Percentiles rank a stretch among this genome's conserved stretches.
Conservation (phyloP, 164 flowering plant genomes). For the Euptelea pleiosperma region DNA sequence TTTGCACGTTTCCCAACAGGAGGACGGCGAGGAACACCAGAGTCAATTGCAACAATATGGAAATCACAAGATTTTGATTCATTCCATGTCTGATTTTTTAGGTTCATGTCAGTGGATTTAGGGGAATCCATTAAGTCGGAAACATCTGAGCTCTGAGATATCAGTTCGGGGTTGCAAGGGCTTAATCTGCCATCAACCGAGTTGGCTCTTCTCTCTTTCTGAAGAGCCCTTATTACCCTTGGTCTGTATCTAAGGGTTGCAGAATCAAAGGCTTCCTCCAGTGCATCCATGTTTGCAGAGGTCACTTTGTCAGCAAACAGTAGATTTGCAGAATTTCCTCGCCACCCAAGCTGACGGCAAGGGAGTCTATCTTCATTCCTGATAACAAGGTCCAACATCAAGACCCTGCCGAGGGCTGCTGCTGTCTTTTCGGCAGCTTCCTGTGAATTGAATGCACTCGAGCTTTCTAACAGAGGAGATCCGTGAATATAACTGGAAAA, state of each 20-base stretch:
- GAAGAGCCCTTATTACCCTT: conserved; percentile 54
- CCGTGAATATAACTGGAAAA: conserved; percentile 89
- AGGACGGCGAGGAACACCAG: conserved; percentile 97
- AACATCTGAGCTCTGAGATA: conserved; percentile 56
- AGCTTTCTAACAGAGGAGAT: conserved; percentile 77
- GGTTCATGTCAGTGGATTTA: conserved; percentile 31
- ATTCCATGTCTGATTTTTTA: conserved; percentile 31
- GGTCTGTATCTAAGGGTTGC: conserved; percentile 54
- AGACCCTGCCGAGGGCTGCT: conserved; percentile 82
- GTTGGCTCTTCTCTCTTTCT: conserved; percentile 77
- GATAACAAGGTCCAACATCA: conserved; percentile 93
- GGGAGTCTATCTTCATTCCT: conserved; percentile 99
- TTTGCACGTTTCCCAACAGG: conserved; percentile 96
- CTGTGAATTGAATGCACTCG: conserved; percentile 58
- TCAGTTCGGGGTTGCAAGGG: conserved; percentile 38
- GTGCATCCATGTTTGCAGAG: conserved; percentile 32
- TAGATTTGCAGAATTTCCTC: conserved; percentile 89
- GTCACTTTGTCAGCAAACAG: conserved; percentile 56
- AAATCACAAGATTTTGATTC: conserved; percentile 30
- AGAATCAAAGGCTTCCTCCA: conserved; percentile 67
- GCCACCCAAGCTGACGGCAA: conserved; percentile 92
- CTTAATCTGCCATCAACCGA: conserved; percentile 67
- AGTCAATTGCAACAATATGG: conserved; percentile 79
- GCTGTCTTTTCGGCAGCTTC: conserved; percentile 75
- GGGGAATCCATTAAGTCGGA: conserved; percentile 56